Conservation (phyloP, 169 alveolate genomes). For the Cardiosporidium cionae region DNA sequence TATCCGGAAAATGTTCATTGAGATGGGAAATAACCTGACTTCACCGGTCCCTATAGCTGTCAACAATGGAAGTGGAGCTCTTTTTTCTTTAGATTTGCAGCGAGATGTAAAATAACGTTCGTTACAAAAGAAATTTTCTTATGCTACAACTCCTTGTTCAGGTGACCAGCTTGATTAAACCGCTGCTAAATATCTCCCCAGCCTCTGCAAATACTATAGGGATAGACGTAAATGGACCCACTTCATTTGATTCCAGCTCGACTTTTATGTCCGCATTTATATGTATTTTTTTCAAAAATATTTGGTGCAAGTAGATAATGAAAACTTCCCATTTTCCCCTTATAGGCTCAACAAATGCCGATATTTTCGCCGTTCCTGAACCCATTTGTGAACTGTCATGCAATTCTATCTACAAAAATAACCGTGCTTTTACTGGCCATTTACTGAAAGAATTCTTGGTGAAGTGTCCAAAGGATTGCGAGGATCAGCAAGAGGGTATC, state of each 20-base stretch:
- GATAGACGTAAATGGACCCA: neutral
- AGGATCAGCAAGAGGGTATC: neutral
- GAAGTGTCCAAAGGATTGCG: constrained; percentile 72
- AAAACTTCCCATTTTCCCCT: too few species aligned
- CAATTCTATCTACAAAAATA: constrained; percentile 46
- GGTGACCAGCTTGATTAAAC: too few species aligned
- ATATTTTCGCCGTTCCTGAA: constrained; percentile 51
- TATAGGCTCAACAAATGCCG: constrained; percentile 47
- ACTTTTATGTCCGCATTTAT: neutral
- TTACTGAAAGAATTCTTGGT: constrained; percentile 55
- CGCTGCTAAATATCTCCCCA: too few species aligned
- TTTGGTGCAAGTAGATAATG: neutral
- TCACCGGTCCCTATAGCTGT: constrained; percentile 46
- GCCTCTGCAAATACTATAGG: neutral
- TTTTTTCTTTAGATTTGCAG: constrained; percentile 43
- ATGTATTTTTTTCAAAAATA: neutral
- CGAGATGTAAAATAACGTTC: constrained; percentile 28
- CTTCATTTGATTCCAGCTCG: neutral
- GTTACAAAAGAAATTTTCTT: constrained; percentile 1
- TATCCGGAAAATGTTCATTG: constrained; percentile 17
- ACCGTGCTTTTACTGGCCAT: constrained; percentile 56
- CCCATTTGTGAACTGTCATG: constrained; percentile 52
- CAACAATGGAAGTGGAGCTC: constrained; percentile 18
- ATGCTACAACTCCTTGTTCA: too few species aligned
- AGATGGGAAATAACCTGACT: constrained; percentile 29